Conservation (phyloP, 805 yeast genomes). For the Candida nemodendra region DNA sequence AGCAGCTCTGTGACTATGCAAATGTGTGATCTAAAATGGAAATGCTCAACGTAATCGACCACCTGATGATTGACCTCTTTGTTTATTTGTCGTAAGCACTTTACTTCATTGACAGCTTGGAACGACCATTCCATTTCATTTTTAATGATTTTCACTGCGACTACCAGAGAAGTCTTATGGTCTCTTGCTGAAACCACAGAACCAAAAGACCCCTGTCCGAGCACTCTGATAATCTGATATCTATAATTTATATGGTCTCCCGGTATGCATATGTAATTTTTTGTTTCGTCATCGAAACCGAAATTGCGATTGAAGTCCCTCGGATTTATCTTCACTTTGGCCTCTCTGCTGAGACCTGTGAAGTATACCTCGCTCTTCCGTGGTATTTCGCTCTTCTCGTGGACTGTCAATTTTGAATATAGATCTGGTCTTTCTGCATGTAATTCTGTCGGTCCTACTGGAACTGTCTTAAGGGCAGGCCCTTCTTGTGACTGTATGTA, state of each 20-base stretch:
- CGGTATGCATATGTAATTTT: conserved; percentile 52
- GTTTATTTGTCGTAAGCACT: conserved; percentile 53
- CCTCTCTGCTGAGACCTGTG: conserved; percentile 38
- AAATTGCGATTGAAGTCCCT: conserved; percentile 46
- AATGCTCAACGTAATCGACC: conserved; percentile 63
- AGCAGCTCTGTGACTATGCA: conserved; percentile 77
- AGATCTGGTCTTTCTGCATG: conserved; percentile 19
- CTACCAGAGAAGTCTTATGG: conserved; percentile 53
- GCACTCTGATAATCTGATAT: conserved; percentile 54
- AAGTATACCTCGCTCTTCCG: conserved; percentile 50
- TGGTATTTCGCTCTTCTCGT: conserved; percentile 60
- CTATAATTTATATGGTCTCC: conserved; percentile 79
- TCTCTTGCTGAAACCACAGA: conserved; percentile 69
- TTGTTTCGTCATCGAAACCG: conserved; percentile 70
- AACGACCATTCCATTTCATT: conserved; percentile 70
- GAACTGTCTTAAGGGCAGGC: too few species aligned
- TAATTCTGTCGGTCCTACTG: conserved; percentile 21
- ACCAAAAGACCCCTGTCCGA: conserved; percentile 86
- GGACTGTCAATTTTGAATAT: conserved; percentile 40
- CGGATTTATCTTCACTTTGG: conserved; percentile 33
- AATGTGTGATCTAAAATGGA: conserved; percentile 77
- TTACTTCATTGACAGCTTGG: conserved; percentile 78
- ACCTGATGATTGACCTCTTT: conserved; percentile 35
- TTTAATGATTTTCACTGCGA: conserved; percentile 77
- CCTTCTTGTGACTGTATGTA: background rate